These are phyloP conservation scores for Plectranthus barbatus DNA, from an alignment of 257 asterid species.

Conservation along the genomic window DNA sequence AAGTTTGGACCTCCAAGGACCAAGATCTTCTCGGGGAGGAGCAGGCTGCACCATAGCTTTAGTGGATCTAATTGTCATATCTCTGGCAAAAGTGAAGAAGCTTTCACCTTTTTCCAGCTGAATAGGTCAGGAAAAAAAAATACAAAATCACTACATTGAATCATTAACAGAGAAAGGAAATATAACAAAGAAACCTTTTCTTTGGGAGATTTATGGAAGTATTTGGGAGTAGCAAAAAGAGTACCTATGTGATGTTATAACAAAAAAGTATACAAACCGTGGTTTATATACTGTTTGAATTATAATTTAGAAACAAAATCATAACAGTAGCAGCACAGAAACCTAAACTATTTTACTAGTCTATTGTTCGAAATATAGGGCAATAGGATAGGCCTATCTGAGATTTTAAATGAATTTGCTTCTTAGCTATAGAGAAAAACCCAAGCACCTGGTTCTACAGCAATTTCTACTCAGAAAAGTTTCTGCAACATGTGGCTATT, in stretches of 20 bases:
- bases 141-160: conserved; percentile 2
- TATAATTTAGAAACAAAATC: not conserved
- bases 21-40: conserved; percentile 68
- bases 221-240: not conserved
- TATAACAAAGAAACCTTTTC: not conserved
- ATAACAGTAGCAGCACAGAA: not conserved
- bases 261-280: not conserved
- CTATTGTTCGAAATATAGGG: too few species aligned
- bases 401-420: not conserved
- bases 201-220: not conserved
- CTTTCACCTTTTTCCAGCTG: conserved; percentile 97
- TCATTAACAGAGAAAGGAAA: not conserved
- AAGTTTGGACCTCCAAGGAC: conserved; percentile 88
- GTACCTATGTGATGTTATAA: not conserved
- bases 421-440: not conserved
- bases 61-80: conserved; percentile 81
- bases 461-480: too few species aligned
- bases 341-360: not conserved
- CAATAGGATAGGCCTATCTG: not conserved
- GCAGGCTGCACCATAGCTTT: conserved; percentile 65
- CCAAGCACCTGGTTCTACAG: too few species aligned
- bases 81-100: conserved; percentile 89
- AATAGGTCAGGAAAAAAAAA: not conserved
- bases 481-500: not conserved
- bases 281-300: not conserved